phyloP scores from a whole-genome alignment of 1,284 basidiomycete genomes.

The Ustilago shanxiensis region DNA sequence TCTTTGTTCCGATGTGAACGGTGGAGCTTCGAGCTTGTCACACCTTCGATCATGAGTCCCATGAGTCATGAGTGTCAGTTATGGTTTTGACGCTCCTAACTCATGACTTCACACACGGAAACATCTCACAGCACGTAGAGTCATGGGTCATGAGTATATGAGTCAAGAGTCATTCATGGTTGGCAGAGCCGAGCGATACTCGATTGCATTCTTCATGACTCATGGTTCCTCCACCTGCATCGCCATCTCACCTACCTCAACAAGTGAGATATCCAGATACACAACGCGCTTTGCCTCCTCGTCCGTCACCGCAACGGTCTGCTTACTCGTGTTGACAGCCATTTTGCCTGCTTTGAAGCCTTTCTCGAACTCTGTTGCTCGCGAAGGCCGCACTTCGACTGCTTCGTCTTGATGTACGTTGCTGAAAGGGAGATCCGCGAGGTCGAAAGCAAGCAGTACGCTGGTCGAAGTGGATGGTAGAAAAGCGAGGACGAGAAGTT shows the following conservation, averaged over 20 bases:
- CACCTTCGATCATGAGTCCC: too few relatives aligned
- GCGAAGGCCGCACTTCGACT: constrained; percentile 2
- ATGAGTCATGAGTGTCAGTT: too few relatives aligned
- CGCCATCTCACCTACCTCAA: constrained; percentile 16
- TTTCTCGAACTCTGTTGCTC: constrained; percentile 34
- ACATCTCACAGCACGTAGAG: too few relatives aligned
- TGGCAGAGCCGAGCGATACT: too few relatives aligned
- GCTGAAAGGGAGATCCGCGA: constrained; percentile 18
- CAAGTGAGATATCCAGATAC: constrained; percentile 33
- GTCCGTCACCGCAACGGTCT: constrained; percentile 32
- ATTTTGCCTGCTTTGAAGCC: constrained; percentile 25
- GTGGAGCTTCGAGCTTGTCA: too few relatives aligned
- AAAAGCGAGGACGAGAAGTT: constrained; percentile 29
- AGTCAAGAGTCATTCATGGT: too few relatives aligned
- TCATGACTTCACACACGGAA: too few relatives aligned
- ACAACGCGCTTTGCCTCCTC: constrained; percentile 24
- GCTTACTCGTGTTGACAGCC: constrained; percentile 42
- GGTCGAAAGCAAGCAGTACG: constrained; percentile 18
- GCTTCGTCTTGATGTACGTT: neutral
- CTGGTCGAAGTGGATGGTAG: constrained; percentile 8
- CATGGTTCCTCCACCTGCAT: constrained; percentile 23
- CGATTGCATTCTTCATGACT: too few relatives aligned
- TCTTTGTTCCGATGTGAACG: too few relatives aligned
- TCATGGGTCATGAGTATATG: too few relatives aligned
- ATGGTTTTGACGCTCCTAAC: too few relatives aligned